Base-by-base conservation (phyloP, 2,329 filamentous ascomycete genomes). In the Xylaria multiplex region DNA sequence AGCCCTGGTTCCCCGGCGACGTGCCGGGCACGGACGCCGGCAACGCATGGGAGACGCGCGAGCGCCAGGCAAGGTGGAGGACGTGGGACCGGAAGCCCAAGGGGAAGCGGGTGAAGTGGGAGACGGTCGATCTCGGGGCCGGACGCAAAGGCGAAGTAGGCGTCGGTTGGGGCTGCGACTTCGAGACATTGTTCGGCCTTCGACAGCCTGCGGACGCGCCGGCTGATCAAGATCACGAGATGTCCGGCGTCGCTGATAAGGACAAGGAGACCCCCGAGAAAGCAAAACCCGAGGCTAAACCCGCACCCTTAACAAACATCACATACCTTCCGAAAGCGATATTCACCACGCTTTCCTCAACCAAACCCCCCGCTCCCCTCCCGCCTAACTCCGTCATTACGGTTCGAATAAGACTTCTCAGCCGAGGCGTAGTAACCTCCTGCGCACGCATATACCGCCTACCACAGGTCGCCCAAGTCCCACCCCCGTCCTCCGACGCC, bases 401-500 rank as follows among this genome's bases (percentile, higher is more conserved):
- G 0, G 85, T 94, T 52, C 86, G 85, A 56, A 82, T 98, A 60
- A 88, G 82, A 0, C 83, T 96, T 52, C 76, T 91, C 8, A 83
- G 85, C 45, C 88, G 93, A 62, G 95, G 96, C 30, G 86, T 90
- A 0, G 91, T 90, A 3, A 83, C 81, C 0, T 81, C 88, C 2
- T 92, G 91, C 76, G 93, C 95, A 3, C 88, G 96, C 42, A 89
- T 98, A 70, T 99, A 98, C 79, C 90, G 92, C 14, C 87, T 98
- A 16, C 92, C 95, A n/a, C 52, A 65, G 30, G 19, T 49, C 1
- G 46, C 56, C 22, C 27, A 65, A 11, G 32, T 22, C 6, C 32
- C 37, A n/a, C 11, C 22, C 11, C 2, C 48, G 24, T 73, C 73
- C 52, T 69, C 73, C 0, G 69, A 74, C 58, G 78, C 81, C 24